These are phyloP conservation scores for Leishmania tarentolae DNA, from an alignment of 208 protist species.

Conservation along the genomic window DNA sequence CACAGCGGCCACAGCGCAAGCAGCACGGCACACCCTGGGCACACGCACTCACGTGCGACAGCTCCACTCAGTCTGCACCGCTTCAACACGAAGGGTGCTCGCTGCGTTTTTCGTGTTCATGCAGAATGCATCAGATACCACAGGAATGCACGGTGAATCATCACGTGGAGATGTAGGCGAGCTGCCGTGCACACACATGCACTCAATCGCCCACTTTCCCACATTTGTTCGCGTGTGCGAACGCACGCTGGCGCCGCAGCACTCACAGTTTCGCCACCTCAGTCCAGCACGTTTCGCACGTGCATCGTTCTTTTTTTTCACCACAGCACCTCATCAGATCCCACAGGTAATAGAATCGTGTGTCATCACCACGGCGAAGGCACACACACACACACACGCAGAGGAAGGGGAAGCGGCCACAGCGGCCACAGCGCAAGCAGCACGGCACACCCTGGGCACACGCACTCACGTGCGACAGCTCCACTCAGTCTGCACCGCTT, in stretches of 20 bases:
- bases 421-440: background rate
- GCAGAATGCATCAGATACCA: slow-evolving; percentile 66
- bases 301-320: slow-evolving; percentile 32
- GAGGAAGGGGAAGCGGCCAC: background rate
- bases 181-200: slow-evolving; percentile 25
- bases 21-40: slow-evolving; percentile 10
- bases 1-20: background rate
- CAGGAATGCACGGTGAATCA: slow-evolving; percentile 67
- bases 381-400: background rate
- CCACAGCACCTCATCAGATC: slow-evolving; percentile 30
- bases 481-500: slow-evolving; percentile 23
- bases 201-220: background rate
- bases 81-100: slow-evolving; percentile 31
- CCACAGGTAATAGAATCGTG: slow-evolving; percentile 50
- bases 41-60: slow-evolving; percentile 26
- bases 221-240: background rate
- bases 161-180: slow-evolving; percentile 3
- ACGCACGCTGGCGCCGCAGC: background rate
- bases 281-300: slow-evolving; percentile 27
- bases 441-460: background rate
- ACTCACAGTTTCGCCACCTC: slow-evolving; percentile 9
- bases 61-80: slow-evolving; percentile 20
- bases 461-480: background rate
- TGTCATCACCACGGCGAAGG: slow-evolving; percentile 21
- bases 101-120: slow-evolving; percentile 57